Percentiles rank a stretch among this genome's conserved stretches.
These are phyloP conservation scores for Saccharomycopsis microspora DNA, from an alignment of 805 yeast genomes.

Conservation along the genomic window DNA sequence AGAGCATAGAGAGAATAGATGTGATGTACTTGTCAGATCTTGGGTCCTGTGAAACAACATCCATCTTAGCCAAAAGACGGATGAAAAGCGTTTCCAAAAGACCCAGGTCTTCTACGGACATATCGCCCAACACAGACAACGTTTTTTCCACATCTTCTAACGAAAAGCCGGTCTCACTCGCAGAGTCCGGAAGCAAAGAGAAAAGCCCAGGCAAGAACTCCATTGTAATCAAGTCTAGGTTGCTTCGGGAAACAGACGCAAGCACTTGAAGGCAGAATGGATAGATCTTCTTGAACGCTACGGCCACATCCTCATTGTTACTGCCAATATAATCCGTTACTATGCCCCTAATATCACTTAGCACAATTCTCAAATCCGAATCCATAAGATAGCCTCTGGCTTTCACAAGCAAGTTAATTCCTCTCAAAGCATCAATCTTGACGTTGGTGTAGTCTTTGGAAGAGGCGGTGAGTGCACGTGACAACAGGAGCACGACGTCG, in stretches of 20 bases:
- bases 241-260: conserved; percentile 1
- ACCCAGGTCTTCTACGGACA: conserved; percentile 25
- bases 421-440: conserved; percentile 53
- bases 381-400: conserved; percentile 35
- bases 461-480: conserved; percentile 58
- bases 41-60: conserved; percentile 12
- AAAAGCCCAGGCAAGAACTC: conserved; percentile 12
- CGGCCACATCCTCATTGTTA: neutral
- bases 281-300: conserved; percentile 8
- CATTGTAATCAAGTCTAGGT: conserved; percentile 9
- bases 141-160: neutral
- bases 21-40: conserved; percentile 1
- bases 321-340: conserved; percentile 30
- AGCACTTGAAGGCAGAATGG: conserved; percentile 3
- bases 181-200: conserved; percentile 4
- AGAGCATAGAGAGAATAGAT: conserved; percentile 10
- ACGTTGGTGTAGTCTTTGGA: conserved; percentile 61
- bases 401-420: conserved; percentile 44
- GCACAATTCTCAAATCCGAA: conserved; percentile 50
- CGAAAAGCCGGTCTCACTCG: neutral
- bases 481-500: conserved; percentile 51
- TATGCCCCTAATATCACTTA: conserved; percentile 55
- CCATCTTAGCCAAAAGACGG: conserved; percentile 26
- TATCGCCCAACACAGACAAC: conserved; percentile 19
- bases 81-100: conserved; percentile 28